These are phyloP conservation scores for Fraxinus angustifolia DNA, from an alignment of 305 asterid species.

Conservation along the genomic window DNA sequence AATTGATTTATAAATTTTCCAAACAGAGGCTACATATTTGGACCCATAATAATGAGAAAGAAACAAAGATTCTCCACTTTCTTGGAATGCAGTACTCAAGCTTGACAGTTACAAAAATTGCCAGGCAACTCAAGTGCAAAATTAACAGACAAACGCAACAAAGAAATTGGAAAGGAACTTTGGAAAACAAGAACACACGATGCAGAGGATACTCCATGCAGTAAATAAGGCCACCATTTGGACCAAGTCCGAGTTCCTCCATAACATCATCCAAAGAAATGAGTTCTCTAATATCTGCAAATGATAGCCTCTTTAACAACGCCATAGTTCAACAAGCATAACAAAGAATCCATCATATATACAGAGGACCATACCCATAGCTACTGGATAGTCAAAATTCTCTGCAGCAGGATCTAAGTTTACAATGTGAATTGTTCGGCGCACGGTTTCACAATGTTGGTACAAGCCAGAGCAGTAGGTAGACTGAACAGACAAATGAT, in stretches of 20 bases:
- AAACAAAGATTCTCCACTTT: not conserved
- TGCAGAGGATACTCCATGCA: constrained; percentile 96
- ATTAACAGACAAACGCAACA: not conserved
- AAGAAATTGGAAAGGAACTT: not conserved
- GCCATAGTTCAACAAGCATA: not conserved
- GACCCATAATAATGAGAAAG: not conserved
- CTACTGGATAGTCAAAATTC: constrained; percentile 87
- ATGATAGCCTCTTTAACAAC: constrained; percentile 9
- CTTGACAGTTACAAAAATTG: not conserved
- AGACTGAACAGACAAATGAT: constrained; percentile 49
- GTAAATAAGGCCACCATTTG: constrained; percentile 92
- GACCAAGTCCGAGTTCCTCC: constrained; percentile 93
- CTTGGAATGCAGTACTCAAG: not conserved
- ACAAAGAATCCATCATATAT: not conserved
- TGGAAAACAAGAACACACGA: not conserved
- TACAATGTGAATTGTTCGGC: constrained; percentile 72
- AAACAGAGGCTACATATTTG: constrained; percentile 3
- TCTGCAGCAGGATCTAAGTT: constrained; percentile 98
- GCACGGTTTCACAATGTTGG: constrained; percentile 69
- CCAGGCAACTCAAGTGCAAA: not conserved
- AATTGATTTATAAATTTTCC: not conserved
- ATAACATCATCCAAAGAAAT: constrained; percentile 85
- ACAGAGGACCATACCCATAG: constrained; percentile 43
- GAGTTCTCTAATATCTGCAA: constrained; percentile 82
- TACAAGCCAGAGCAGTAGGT: constrained; percentile 87